Evolutionary conservation across 2,329 filamentous ascomycete genomes (phyloP), one percentile per base, ranked within the genome.

Genomic region (Aspergillus niger): DNA sequence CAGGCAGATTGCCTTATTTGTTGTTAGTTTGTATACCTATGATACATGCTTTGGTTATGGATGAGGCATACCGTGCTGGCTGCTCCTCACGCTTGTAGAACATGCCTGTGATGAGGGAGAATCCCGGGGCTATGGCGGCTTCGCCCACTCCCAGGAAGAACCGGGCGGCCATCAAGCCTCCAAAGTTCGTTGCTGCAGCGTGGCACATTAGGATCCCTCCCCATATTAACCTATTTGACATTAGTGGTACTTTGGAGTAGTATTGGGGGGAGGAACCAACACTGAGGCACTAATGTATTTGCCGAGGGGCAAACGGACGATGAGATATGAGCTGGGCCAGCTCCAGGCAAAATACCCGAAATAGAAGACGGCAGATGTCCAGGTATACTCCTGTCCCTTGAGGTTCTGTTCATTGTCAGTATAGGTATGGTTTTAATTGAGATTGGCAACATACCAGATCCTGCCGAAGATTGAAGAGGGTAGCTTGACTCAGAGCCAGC

Each of bases 161-260:
- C 15, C 80, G 68, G 24, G 78, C 74, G 3, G 73, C 69, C 67
- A 81, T 75, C 11, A 81, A 63, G 0, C 74, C 71, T 0, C 64
- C 64, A 36, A 71, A 74, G 52, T 60, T 67, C 8, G 63, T 71
- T 20, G 65, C 65, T 1, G 70, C 72, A 1, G 70, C 72, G 60
- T 74, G 72, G 52, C 70, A 74, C 69, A 75, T 70, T 5, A 75
- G 49, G 20, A 72, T 54, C 3, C 67, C 71, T 53, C 73, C 74
- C 73, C 74, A 76, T 11, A 72, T 5, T n/a, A 70, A 67, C 22
- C 62, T 66, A 13, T 64, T 22, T 73, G 2, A 68, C 70, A 22
- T 55, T 8, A 76, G 66, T 3, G 71, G 73, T 20, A 30, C 13
- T 5, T 38, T 15, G 10, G 17, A 13, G 22, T 17, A 3, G 20